Conservation (phyloP, 177 flowering plant genomes). For the Telopea speciosissima region DNA sequence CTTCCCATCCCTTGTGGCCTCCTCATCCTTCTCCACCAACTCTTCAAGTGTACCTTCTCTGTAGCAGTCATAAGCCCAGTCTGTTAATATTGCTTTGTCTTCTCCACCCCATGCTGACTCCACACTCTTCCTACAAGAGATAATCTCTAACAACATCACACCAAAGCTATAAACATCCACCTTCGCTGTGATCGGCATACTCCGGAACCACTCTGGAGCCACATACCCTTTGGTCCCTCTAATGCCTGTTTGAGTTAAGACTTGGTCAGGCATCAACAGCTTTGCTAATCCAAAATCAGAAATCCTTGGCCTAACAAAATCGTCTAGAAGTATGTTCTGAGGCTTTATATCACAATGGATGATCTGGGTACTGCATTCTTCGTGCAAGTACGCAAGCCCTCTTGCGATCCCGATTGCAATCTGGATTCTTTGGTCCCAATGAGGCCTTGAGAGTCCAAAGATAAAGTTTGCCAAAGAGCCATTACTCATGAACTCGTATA, state of each 20-base stretch:
- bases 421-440: neutral
- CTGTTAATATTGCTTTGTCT: neutral
- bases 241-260: neutral
- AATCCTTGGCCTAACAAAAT: neutral
- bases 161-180: neutral
- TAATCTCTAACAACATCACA: neutral
- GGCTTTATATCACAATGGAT: neutral
- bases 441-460: neutral
- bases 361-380: neutral
- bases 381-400: neutral
- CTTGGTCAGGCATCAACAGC: neutral
- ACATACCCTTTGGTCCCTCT: neutral
- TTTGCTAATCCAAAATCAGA: neutral
- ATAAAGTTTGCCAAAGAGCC: neutral
- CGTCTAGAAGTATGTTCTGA: neutral
- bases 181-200: neutral
- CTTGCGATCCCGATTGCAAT: neutral
- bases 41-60: neutral
- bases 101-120: neutral
- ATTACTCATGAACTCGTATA: constrained; percentile 9
- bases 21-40: neutral
- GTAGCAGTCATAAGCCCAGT: neutral
- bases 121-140: neutral
- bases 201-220: neutral
- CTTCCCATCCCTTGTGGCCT: neutral